phyloP scores from a whole-genome alignment of 495 filamentous ascomycete species.

The Aspergillus sparsus region DNA sequence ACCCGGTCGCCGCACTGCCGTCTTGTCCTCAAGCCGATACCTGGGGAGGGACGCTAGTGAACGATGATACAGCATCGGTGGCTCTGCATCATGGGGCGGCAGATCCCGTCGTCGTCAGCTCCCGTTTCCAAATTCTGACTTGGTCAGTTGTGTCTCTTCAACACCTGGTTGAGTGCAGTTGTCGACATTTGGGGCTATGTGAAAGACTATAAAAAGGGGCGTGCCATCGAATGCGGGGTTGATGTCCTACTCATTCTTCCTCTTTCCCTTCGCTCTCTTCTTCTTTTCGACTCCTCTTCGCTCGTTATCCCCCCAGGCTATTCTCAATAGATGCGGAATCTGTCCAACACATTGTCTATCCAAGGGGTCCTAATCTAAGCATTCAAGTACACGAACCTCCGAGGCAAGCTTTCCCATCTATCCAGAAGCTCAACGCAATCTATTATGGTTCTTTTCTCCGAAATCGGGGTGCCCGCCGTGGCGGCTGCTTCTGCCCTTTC shows the following conservation, averaged over 20 bases:
- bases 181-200: neutral
- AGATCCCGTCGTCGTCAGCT: conserved; percentile 31
- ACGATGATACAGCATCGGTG: neutral
- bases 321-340: too few species aligned
- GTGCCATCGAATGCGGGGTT: neutral
- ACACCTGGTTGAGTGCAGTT: neutral
- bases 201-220: neutral
- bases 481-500: conserved; percentile 44
- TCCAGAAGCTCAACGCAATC: too few species aligned
- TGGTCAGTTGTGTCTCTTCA: neutral
- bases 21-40: neutral
- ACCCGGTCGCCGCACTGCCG: conserved; percentile 13
- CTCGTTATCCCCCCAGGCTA: too few species aligned
- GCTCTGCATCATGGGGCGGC: conserved; percentile 25
- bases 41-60: neutral
- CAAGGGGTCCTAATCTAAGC: too few species aligned
- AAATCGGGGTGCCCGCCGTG: conserved; percentile 36
- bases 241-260: neutral
- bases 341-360: too few species aligned
- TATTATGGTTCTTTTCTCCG: conserved; percentile 43
- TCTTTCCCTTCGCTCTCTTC: neutral
- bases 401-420: too few species aligned
- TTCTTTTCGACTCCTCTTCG: neutral
- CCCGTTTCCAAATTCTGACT: conserved; percentile 31
- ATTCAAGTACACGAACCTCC: too few species aligned